phyloP scores from a whole-genome alignment of 2,329 filamentous ascomycete species.

The Colletotrichum noveboracense region DNA sequence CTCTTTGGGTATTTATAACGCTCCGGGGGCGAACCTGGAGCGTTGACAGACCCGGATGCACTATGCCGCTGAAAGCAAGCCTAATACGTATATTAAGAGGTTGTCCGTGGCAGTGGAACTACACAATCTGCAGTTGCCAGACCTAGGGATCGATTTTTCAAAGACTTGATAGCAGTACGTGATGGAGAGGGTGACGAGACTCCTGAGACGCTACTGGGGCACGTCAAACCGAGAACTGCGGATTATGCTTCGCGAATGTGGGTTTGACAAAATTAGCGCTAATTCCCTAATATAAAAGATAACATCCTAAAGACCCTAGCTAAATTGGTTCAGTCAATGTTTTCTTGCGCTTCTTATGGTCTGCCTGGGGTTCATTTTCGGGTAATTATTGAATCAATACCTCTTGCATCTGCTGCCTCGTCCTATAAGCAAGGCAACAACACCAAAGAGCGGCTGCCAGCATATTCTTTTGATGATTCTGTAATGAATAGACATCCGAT shows the following conservation, averaged over 20 bases:
- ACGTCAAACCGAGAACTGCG: neutral
- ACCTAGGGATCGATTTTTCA: rapidly evolving
- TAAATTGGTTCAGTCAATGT: too few relatives aligned
- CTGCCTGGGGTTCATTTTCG: too few relatives aligned
- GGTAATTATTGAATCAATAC: too few relatives aligned
- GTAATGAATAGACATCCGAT: too few relatives aligned
- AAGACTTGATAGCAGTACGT: neutral
- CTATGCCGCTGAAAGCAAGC: neutral
- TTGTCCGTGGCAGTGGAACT: rapidly evolving
- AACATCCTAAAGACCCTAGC: neutral
- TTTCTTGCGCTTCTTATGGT: too few relatives aligned
- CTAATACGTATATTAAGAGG: neutral
- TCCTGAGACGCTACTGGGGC: neutral
- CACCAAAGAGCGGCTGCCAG: too few relatives aligned
- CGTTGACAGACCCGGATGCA: neutral
- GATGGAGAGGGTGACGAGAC: neutral
- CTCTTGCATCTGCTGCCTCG: too few relatives aligned
- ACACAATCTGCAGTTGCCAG: rapidly evolving
- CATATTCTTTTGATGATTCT: too few relatives aligned
- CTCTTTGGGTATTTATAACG: neutral
- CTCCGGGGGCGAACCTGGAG: neutral
- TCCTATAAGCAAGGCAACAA: too few relatives aligned
- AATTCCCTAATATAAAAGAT: neutral
- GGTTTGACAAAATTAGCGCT: too few relatives aligned
- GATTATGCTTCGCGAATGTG: neutral